Percentiles rank a stretch among this genome's conserved stretches.
These are phyloP conservation scores for Zasmidium angulare DNA, from an alignment of 2,329 filamentous ascomycete genomes.

Conservation along the genomic window DNA sequence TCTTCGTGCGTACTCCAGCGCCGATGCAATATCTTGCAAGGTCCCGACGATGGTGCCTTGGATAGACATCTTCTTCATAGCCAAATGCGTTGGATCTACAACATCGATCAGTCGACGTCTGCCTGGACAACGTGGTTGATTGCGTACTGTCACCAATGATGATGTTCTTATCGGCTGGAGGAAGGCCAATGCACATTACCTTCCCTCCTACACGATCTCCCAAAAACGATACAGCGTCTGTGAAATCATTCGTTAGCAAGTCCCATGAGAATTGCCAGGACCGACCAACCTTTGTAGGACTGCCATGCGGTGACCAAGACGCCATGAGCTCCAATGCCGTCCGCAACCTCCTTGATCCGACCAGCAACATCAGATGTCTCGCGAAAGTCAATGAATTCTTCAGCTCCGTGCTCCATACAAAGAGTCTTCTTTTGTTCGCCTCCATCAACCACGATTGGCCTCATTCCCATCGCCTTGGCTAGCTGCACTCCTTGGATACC, in stretches of 20 bases:
- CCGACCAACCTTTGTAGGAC: conserved; percentile 33
- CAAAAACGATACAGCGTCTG: conserved; percentile 42
- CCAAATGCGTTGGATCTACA: conserved; percentile 31
- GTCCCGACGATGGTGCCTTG: conserved; percentile 45
- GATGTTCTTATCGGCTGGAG: conserved; percentile 35
- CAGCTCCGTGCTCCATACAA: conserved; percentile 51
- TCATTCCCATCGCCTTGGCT: conserved; percentile 52
- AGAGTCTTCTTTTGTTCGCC: conserved; percentile 49
- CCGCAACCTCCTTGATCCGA: conserved; percentile 47
- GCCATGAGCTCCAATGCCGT: conserved; percentile 48
- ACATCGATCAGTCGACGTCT: conserved; percentile 19
- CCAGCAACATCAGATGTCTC: conserved; percentile 38
- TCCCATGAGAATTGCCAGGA: too few relatives aligned
- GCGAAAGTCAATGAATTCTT: conserved; percentile 56
- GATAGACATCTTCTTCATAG: conserved; percentile 34
- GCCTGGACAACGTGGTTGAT: background rate
- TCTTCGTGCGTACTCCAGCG: conserved; percentile 50
- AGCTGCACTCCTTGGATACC: conserved; percentile 57
- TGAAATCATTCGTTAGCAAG: too few relatives aligned
- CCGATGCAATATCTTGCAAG: conserved; percentile 47
- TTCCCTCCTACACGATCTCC: conserved; percentile 50
- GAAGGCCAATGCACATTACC: conserved; percentile 50
- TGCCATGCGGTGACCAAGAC: conserved; percentile 39
- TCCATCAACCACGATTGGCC: conserved; percentile 56
- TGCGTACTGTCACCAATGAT: conserved; percentile 26